Evolutionary conservation across 2,329 filamentous ascomycete species (phyloP).

Genomic region (Fusarium sublunatum): DNA sequence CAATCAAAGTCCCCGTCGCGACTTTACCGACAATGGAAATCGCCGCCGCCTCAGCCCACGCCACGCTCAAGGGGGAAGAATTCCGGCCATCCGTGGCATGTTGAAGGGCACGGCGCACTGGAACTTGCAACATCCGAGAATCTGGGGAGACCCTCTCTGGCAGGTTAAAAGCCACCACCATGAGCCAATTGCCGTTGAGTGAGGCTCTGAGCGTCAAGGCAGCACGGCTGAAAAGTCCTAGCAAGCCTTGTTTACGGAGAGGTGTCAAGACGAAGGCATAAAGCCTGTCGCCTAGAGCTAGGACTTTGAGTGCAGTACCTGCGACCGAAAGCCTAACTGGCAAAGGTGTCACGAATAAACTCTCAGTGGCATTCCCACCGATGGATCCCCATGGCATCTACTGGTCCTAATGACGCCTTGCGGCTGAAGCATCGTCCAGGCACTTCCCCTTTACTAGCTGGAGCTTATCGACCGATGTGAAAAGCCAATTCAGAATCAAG

Average conservation of each 20-base stretch:
- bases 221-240: conserved; percentile 24
- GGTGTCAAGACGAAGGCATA: background rate
- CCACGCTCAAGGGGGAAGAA: conserved; percentile 26
- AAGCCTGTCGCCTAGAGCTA: background rate
- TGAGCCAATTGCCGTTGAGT: conserved; percentile 17
- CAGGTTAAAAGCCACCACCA: conserved; percentile 15
- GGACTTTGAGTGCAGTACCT: background rate
- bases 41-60: conserved; percentile 26
- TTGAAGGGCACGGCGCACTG: conserved; percentile 10
- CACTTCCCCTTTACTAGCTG: conserved; percentile 28
- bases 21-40: conserved; percentile 29
- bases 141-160: conserved; percentile 14
- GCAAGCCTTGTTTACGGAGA: conserved; percentile 17
- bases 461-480: conserved; percentile 16
- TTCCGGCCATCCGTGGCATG: conserved; percentile 21
- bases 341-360: conserved; percentile 14
- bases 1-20: conserved; percentile 3
- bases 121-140: conserved; percentile 18
- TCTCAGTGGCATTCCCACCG: conserved; percentile 29
- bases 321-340: conserved; percentile 1
- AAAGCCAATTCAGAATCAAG: conserved; percentile 29
- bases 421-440: conserved; percentile 36
- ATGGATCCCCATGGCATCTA: conserved; percentile 14
- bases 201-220: conserved; percentile 20
- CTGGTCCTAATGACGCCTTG: conserved; percentile 13